Base-by-base conservation (phyloP, 345 rosid species). In the Gossypium thurberi region DNA sequence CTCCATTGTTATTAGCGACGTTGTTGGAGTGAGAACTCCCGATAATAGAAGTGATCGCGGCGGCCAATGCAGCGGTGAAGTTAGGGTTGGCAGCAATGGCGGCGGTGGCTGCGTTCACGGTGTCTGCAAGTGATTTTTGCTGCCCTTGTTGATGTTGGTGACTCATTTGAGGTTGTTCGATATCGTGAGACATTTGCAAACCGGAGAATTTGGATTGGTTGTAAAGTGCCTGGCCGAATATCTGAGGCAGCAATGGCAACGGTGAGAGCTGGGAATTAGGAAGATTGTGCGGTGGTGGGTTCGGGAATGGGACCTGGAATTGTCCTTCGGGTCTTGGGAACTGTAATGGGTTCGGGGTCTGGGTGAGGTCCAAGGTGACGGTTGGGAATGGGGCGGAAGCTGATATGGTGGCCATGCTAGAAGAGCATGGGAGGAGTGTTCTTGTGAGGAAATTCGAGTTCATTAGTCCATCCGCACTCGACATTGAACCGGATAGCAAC, bases 381-480 rank as follows among this genome's bases (percentile, higher is more conserved):
- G 99, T 95, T 10, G 99, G 99, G 60, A 95, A 95, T 50, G 99
- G 99, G 25, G 99, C 97, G 6, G 97, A 91, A 33, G 98, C 99
- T 73, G 99, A 95, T 64, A 95, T 87, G 0, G 99, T 91, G 17
- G 98, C 99, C 91, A 95, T 85, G 89, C 89, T 91, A 20, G 99
- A 88, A 15, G 99, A 90, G 78, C 96, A 92, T 3, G 98, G 96
- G 18, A 95, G 82, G n/a, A 92, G 82, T 15, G 95, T 84, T 73
- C 92, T 81, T 4, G 97, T 81, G 10, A 94, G 86, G 84, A 95
- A 83, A 70, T 87, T 89, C 6, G 92, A 75, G 84, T 87, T 89
- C 87, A 91, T 82, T 3, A 86, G 33, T 23, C 99, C 94, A 47
- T 92, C 97, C 3, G 92, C 84, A 78, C 86, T 88, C 0, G 98